Base-by-base conservation (phyloP, 179 eudicot species). In the Nepenthes alata region DNA sequence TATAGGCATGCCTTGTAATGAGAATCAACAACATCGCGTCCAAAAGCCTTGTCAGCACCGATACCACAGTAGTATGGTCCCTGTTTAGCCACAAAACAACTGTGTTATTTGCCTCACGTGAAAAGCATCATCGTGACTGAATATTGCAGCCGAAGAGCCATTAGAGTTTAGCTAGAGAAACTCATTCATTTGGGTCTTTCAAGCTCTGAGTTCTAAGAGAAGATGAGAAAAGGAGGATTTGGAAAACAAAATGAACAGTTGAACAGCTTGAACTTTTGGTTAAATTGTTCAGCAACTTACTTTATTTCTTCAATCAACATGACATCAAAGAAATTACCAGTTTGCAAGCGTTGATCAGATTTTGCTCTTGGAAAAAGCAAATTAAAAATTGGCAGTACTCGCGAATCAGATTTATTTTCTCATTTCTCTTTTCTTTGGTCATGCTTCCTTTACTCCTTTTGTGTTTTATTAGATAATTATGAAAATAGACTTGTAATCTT, bases 21-120 rank as follows among this genome's bases (percentile, higher is more conserved):
- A 16, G 58, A 25, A 36, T 55, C 58, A 10, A 34, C 37, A 55
- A 55, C 7, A 63, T 93, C 98, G 15, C 98, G 84, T 51, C 97
- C 98, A 64, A 77, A 93, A 38, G 98, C 85, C 65, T 93, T 87
- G 79, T 80, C 62, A 53, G 39, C 41, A 11, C 65, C 60, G 25
- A 41, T 52, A 35, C 37, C 55, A 35, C 57, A 65, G 53, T 61
- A 37, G 53, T 65, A 65, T 6, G 82, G 82, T 38, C 82, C 68
- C 68, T 65, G 47, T 10, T 11, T 25, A 9, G 6, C n/a, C 58
- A 55, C 16, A 16, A 16, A 52, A 52, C 8, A 2, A 41, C 45
- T 41, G 8, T 41, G 6, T 41, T 41, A 41, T 41, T 41, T 41
- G 45, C 8, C 45, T 41, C 8, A 25, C 1, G 25, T 25, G 25